phyloP scores from a whole-genome alignment of 129 eudicot genomes.

The Flaveria linearis region DNA sequence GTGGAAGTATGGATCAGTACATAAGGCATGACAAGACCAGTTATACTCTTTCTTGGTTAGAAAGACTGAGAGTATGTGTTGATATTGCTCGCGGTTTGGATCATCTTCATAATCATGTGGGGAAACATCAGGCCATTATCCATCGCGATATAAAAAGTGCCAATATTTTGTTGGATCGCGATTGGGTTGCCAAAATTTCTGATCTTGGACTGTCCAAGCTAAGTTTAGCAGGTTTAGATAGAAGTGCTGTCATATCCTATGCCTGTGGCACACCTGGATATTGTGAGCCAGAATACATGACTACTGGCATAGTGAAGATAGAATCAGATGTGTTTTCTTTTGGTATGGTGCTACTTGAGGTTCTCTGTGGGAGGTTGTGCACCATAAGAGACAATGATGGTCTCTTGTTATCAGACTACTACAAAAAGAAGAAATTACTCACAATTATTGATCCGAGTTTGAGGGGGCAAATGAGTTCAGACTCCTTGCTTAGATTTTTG shows the following conservation, averaged over 20 bases:
- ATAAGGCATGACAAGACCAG: background rate
- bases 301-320: constrained; percentile 3
- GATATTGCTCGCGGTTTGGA: constrained; percentile 24
- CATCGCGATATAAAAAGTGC: constrained; percentile 38
- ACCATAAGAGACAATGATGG: background rate
- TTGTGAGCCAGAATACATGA: constrained; percentile 21
- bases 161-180: constrained; percentile 31
- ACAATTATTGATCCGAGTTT: constrained; percentile 15
- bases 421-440: constrained; percentile 1
- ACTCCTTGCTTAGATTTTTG: background rate
- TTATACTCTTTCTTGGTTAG: constrained; percentile 4
- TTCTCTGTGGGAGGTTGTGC: constrained; percentile 25
- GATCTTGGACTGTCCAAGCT: constrained; percentile 37
- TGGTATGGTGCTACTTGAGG: constrained; percentile 24
- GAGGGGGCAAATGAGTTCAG: constrained; percentile 1
- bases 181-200: constrained; percentile 35
- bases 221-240: background rate
- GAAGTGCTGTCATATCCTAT: background rate
- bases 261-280: constrained; percentile 21
- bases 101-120: constrained; percentile 21
- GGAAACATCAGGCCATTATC: constrained; percentile 23
- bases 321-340: constrained; percentile 30
- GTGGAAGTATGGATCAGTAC: constrained; percentile 19
- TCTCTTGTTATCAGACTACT: background rate
- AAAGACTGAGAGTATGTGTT: constrained; percentile 14